These are phyloP conservation scores for Alternaria viburni DNA, from an alignment of 2,329 filamentous ascomycete species.

Conservation along the genomic window DNA sequence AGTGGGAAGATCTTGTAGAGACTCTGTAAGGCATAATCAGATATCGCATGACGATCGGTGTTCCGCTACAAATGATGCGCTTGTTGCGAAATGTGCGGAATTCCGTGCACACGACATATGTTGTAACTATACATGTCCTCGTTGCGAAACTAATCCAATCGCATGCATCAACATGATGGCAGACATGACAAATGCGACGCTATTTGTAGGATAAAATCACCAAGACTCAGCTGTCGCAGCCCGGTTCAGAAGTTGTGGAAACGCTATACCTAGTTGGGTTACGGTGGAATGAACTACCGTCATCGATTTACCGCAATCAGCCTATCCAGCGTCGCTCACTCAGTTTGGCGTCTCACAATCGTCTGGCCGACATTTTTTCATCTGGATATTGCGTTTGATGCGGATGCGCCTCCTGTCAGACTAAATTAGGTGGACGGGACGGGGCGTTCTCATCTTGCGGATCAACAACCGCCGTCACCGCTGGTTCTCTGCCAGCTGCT, in stretches of 20 bases:
- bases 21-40: background rate
- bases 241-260: background rate
- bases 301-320: slow-evolving; percentile 8
- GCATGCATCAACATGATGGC: background rate
- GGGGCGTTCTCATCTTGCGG: background rate
- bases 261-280: slow-evolving; percentile 2
- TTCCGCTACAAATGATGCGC: background rate
- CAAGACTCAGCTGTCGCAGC: background rate
- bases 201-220: background rate
- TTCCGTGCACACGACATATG: background rate
- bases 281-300: slow-evolving; percentile 4
- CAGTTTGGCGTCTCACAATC: background rate
- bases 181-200: background rate
- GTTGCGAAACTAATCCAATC: background rate
- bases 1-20: background rate
- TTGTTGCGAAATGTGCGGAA: background rate
- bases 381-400: background rate
- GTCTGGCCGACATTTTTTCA: background rate
- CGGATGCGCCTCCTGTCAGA: background rate
- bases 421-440: background rate
- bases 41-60: background rate
- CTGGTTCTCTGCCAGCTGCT: background rate
- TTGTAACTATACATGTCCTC: background rate
- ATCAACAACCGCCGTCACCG: background rate
- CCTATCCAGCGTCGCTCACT: slow-evolving; percentile 2